Base-by-base conservation (phyloP, 2,329 filamentous ascomycete species). In the Hypoxylon sp. region DNA sequence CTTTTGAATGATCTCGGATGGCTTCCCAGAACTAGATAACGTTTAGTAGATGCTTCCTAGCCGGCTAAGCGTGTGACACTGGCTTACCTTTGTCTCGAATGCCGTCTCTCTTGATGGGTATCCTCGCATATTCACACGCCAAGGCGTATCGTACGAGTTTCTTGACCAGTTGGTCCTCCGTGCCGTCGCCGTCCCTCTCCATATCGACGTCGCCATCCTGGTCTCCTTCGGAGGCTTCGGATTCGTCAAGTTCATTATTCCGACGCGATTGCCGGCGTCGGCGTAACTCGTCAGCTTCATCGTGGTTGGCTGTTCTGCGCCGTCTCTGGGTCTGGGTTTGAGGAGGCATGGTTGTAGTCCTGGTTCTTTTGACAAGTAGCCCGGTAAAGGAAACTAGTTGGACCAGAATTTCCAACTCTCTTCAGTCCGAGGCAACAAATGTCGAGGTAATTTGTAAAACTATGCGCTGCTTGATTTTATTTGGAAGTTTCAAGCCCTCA, bases 1-100 rank as follows among this genome's bases (percentile, higher is more conserved):
- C 81, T 78, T 75, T 89, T 94, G 77, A 97, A 98, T 34, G 88
- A 82, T 30, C 90, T 84, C 5, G 88, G 81, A 7, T 90, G 86
- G 47, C 89, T 85, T 16, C 91, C 92, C 8, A 97, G 87, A 0
- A 97, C 92, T 89, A 51, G 56, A 45, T 14, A 19, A 43, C 57
- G 19, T 46, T 21, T 29, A 46, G 9, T 56, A 46, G 39, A 54
- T 14, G 19, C 14, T n/a, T 25, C 9, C 21, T 11, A 6, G 16
- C 21, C 2, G 11, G n/a, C 0, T 45, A 41, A 34, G 8, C 16
- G 14, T 43, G 9, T 23, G 21, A 14, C 23, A 7, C 19, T 19
- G 29, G n/a, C 72, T 67, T 67, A 89, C 88, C 88, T 80, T 88
- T 87, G 53, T 90, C 88, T 63, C 84, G 84, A 47, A 91, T 88